Conservation (phyloP, 768 basidiomycete genomes). For the Leccinum imitatum region DNA sequence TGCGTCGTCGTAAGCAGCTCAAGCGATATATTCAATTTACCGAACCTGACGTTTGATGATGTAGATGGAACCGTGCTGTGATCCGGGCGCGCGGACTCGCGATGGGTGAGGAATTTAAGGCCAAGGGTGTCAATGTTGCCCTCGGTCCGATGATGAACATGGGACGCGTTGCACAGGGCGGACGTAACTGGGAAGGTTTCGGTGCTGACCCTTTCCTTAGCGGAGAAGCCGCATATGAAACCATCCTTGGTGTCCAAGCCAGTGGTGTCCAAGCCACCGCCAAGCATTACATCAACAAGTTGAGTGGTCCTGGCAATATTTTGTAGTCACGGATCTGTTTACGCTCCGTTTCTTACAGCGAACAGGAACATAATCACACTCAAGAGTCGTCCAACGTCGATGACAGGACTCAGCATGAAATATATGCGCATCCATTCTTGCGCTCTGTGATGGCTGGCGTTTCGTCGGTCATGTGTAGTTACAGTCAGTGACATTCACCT, state of each 20-base stretch:
- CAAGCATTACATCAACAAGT: slow-evolving; percentile 77
- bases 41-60: background rate
- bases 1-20: slow-evolving; percentile 65
- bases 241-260: slow-evolving; percentile 77
- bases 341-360: slow-evolving; percentile 20
- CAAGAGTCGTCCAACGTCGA: slow-evolving; percentile 39
- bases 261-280: slow-evolving; percentile 86
- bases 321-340: background rate
- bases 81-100: slow-evolving; percentile 73
- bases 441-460: slow-evolving; percentile 65
- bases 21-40: background rate
- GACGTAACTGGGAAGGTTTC: slow-evolving; percentile 95
- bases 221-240: slow-evolving; percentile 78
- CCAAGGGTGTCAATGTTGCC: slow-evolving; percentile 82
- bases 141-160: slow-evolving; percentile 88
- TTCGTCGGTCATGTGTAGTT: slow-evolving; percentile 66
- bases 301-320: slow-evolving; percentile 32
- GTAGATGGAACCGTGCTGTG: slow-evolving; percentile 72
- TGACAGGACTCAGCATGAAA: slow-evolving; percentile 50
- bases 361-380: slow-evolving; percentile 37
- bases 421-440: slow-evolving; percentile 57
- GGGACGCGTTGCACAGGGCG: slow-evolving; percentile 73
- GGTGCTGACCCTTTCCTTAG: slow-evolving; percentile 85
- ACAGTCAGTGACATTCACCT: slow-evolving; percentile 34
- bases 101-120: slow-evolving; percentile 81